Evolutionary conservation across 1,284 basidiomycete species (phyloP).

Genomic region (Ceratobasidium theobromae): DNA sequence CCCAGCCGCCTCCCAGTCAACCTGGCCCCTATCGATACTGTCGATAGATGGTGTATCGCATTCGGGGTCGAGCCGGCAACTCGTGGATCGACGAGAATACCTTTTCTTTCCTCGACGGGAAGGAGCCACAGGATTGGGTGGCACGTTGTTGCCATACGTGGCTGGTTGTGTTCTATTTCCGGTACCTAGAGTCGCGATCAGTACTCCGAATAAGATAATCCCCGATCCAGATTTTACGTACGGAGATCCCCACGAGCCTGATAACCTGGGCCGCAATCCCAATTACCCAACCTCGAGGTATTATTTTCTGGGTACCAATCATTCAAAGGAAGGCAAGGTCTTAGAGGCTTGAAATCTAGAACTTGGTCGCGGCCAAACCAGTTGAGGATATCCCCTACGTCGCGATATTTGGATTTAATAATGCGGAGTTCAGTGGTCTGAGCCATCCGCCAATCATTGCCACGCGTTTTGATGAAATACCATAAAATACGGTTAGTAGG

Average conservation of each 20-base stretch:
- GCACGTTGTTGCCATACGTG: not conserved
- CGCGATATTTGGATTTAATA: conserved; percentile 8
- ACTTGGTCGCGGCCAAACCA: not conserved
- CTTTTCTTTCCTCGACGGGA: not conserved
- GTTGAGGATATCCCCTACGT: not conserved
- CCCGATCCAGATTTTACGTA: too few species aligned
- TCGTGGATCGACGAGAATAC: not conserved
- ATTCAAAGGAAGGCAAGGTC: not conserved
- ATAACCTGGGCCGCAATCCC: too few species aligned
- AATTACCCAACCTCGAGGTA: too few species aligned
- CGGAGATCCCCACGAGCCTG: not conserved
- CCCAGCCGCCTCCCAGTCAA: not conserved
- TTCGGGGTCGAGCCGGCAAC: not conserved
- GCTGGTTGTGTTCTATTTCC: too few species aligned
- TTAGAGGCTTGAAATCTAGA: not conserved
- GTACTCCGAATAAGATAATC: too few species aligned
- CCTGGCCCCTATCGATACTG: not conserved
- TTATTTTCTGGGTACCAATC: not conserved
- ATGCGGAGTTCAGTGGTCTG: not conserved
- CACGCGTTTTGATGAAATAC: too few species aligned
- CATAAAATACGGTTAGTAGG: not conserved
- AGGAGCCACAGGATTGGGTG: not conserved
- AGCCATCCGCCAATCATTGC: not conserved
- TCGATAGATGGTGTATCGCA: not conserved
- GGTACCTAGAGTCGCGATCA: too few species aligned